Percentiles rank a stretch among this genome's conserved stretches.
These are phyloP conservation scores for Candida takata DNA, from an alignment of 805 yeast genomes.

Conservation along the genomic window DNA sequence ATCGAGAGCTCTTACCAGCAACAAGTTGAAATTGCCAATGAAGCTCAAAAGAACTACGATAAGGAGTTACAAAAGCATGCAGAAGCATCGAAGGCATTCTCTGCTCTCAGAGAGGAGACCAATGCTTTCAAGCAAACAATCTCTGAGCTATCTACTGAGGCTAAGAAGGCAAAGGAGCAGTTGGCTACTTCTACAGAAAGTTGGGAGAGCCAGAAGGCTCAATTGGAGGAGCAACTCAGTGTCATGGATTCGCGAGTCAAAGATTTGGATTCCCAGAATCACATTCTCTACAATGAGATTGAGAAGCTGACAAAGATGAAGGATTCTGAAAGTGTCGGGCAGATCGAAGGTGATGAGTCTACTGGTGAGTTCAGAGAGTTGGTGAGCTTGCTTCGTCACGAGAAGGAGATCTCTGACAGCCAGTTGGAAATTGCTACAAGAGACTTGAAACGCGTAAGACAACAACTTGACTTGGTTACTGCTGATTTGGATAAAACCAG, in stretches of 20 bases:
- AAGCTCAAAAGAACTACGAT: slow-evolving; percentile 49
- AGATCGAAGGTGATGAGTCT: slow-evolving; percentile 10
- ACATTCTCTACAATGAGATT: slow-evolving; percentile 59
- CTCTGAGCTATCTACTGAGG: slow-evolving; percentile 21
- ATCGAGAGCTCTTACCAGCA: slow-evolving; percentile 32
- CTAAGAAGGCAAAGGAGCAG: slow-evolving; percentile 26
- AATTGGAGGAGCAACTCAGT: slow-evolving; percentile 42
- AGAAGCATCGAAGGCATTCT: slow-evolving; percentile 36
- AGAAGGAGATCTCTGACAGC: slow-evolving; percentile 62
- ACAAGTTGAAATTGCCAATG: slow-evolving; percentile 41
- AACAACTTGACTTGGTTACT: slow-evolving; percentile 38
- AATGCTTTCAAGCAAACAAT: slow-evolving; percentile 24
- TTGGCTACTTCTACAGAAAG: slow-evolving; percentile 33
- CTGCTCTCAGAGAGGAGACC: slow-evolving; percentile 33
- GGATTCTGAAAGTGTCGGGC: not conserved
- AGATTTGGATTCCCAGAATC: slow-evolving; percentile 62
- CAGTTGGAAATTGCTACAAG: slow-evolving; percentile 45
- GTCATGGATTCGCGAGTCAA: slow-evolving; percentile 37
- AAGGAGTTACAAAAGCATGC: slow-evolving; percentile 49
- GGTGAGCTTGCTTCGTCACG: slow-evolving; percentile 58
- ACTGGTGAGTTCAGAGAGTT: slow-evolving; percentile 41
- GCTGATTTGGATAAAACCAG: slow-evolving; percentile 47
- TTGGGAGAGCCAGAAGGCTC: slow-evolving; percentile 38
- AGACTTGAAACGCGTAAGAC: slow-evolving; percentile 48
- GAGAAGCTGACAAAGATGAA: slow-evolving; percentile 32